These are phyloP conservation scores for Boletales sp. DNA, from an alignment of 768 basidiomycete genomes.

Conservation along the genomic window DNA sequence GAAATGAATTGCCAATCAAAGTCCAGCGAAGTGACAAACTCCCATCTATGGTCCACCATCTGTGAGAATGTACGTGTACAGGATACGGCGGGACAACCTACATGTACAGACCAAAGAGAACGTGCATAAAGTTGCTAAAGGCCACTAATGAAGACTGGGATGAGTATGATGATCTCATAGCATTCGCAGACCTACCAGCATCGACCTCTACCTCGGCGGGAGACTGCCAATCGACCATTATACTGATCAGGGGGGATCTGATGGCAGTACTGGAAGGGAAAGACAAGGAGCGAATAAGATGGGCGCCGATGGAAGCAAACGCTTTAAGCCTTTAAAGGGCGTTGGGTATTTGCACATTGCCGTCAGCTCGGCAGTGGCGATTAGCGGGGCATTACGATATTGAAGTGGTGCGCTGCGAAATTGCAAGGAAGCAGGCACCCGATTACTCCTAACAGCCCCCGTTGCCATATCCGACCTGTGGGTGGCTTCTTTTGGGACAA, in stretches of 20 bases:
- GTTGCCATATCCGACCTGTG: constrained; percentile 4
- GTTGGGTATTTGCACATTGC: not conserved
- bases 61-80: constrained; percentile 5
- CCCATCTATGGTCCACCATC: constrained; percentile 46
- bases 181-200: constrained; percentile 33
- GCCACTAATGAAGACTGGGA: constrained; percentile 13
- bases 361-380: constrained; percentile 16
- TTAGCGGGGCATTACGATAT: constrained; percentile 1
- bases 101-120: constrained; percentile 58
- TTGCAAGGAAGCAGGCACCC: not conserved
- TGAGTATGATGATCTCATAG: constrained; percentile 4
- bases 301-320: not conserved
- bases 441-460: constrained; percentile 2
- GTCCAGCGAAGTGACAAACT: constrained; percentile 56
- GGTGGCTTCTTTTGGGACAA: no score
- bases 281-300: not conserved
- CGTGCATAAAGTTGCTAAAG: constrained; percentile 56
- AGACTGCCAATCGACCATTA: constrained; percentile 61
- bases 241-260: constrained; percentile 5
- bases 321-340: constrained; percentile 10
- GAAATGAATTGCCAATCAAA: constrained; percentile 65
- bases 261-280: not conserved
- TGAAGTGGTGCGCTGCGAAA: no score
- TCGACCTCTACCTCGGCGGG: constrained; percentile 44
- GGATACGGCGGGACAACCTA: constrained; percentile 25